Base-by-base conservation (phyloP, 2,329 filamentous ascomycete genomes). In the Boeremia exigua region DNA sequence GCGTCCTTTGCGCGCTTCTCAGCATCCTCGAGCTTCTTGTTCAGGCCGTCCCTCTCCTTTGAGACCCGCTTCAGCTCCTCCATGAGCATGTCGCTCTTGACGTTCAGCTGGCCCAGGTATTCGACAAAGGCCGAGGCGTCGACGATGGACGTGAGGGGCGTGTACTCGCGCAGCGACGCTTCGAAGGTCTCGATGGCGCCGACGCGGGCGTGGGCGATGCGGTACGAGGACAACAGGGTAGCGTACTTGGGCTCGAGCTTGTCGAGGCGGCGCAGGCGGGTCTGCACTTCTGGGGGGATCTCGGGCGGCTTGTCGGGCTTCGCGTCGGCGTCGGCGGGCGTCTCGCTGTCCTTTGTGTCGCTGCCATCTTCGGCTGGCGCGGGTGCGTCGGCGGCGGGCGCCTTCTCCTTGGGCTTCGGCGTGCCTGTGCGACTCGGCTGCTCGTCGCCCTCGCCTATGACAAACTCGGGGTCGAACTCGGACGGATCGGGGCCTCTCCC, bases 171-270 rank as follows among this genome's bases (percentile, higher is more conserved):
- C 7, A 99, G 82, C 0, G 90, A 88, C 50, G 91, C 88, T 77
- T 99, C 95, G 73, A 99, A 99, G 0, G 92, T 90, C 70, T 98
- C 95, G 68, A 98, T 96, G 2, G 90, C 86, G 11, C 90, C 86
- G 37, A 93, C 91, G 47, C 92, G 88, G 54, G 90, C 86, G 78
- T 99, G 94, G 15, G 95, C 95, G 62, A 93, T 88, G 59, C 92
- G 87, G 77, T 99, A 99, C 8, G 94, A 96, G 53, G 32, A 25
- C 12, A 33, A 32, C 12, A 40, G 51, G 8, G 29, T 48, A 72
- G 91, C 87, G 75, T 98, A 98, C 54, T 90, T 91, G 5, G 86
- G 82, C 71, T 97, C 94, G 17, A 98, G 81, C 74, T 92, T 96
- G 54, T 96, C 92, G n/a, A 98, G 81, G 75, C 91, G 94, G 57